Base-by-base conservation (phyloP, 2,329 filamentous ascomycete species). In the Botrytis tulipae region DNA sequence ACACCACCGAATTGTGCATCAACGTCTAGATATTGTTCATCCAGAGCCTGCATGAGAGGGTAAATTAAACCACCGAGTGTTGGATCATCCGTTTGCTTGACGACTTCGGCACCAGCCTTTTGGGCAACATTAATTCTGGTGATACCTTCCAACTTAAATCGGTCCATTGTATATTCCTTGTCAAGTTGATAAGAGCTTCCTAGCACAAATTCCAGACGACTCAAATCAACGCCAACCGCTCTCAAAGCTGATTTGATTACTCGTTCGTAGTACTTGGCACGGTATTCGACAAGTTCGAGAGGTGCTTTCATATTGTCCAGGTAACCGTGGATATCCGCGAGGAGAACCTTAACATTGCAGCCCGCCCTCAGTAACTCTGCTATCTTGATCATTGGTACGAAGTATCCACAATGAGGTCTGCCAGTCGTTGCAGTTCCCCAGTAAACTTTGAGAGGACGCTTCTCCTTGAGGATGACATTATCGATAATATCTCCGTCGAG, bases 61-160 rank as follows among this genome's bases (percentile, higher is more conserved):
- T 97, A 97, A 75, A 95, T 87, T 20, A 95, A 86, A 1, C 93
- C 93, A 73, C 88, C 90, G 72, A 97, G 82, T 4, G 92, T 88
- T 16, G 92, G 89, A 79, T 95, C 94, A 73, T 89, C 88, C 5
- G 92, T 90, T 85, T 98, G 94, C 61, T 60, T 71, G 77, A 99
- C 95, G 12, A 98, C 90, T 83, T 98, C 96, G 2, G 94, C 93
- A 57, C 95, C 95, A 0, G 95, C 95, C 83, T 94, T 96, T 83
- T 94, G 93, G 25, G 94, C 93, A 80, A 81, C 81, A 66, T 76
- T 76, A 18, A 79, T 78, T 68, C 78, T 75, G 14, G 78, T 80
- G 32, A 81, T 78, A 44, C 78, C 77, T 71, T 80, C 88, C 76
- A 98, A 82, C 80, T 92, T 90, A 84, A 95, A 95, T 48, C 97